Conservation (phyloP, 345 rosid species). For the Gossypium stocksii region DNA sequence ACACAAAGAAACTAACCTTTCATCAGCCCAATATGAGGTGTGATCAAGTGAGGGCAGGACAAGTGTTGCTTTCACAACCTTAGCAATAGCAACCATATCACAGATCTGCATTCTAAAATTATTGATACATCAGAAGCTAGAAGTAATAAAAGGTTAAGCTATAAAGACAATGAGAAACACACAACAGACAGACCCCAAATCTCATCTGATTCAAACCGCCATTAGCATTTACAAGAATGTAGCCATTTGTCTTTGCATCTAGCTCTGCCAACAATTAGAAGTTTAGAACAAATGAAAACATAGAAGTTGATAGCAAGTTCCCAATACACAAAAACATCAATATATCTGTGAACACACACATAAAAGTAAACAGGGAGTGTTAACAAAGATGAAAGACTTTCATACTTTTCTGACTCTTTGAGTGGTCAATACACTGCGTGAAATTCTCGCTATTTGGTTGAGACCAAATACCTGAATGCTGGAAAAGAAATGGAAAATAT, state of each 20-base stretch:
- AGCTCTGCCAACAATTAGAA: slow-evolving; percentile 48
- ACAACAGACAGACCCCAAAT: slow-evolving; percentile 91
- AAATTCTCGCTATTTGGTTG: slow-evolving; percentile 74
- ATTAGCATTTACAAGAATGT: slow-evolving; percentile 81
- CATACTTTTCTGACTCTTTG: slow-evolving; percentile 64
- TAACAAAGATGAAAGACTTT: slow-evolving; percentile 6
- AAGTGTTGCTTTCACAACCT: slow-evolving; percentile 81
- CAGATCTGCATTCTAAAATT: slow-evolving; percentile 86
- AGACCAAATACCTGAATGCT: slow-evolving; percentile 83
- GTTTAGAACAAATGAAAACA: background rate
- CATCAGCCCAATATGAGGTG: slow-evolving; percentile 91
- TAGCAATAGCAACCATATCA: slow-evolving; percentile 94
- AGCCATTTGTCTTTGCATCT: slow-evolving; percentile 70
- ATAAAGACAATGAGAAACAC: slow-evolving; percentile 21
- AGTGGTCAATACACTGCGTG: slow-evolving; percentile 60
- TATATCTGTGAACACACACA: background rate
- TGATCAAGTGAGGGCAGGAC: slow-evolving; percentile 94
- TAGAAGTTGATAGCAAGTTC: background rate
- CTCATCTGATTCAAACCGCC: slow-evolving; percentile 99
- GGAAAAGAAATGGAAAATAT: slow-evolving; percentile 25
- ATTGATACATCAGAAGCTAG: slow-evolving; percentile 38
- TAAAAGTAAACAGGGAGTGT: background rate
- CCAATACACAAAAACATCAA: background rate
- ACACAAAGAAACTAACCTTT: slow-evolving; percentile 42
- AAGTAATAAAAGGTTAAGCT: background rate